Evolutionary conservation across 176 grass and related monocot genomes (phyloP).

Genomic region (Oryza australiensis): DNA sequence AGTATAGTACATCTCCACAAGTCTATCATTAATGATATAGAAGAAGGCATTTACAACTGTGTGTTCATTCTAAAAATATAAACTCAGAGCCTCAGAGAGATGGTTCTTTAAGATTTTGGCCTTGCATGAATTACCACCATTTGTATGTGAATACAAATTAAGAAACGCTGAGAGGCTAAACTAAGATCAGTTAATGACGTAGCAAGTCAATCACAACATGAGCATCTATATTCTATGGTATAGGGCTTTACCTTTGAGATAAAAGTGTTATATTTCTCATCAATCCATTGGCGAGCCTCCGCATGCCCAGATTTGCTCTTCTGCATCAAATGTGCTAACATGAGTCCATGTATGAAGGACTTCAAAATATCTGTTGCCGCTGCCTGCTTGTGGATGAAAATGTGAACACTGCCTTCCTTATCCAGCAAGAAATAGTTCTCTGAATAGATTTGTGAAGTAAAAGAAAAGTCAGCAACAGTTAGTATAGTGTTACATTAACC

Average conservation of each 20-base stretch:
- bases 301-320: conserved; percentile 49
- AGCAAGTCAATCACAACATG: not conserved
- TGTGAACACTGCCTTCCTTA: conserved; percentile 47
- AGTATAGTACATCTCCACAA: not conserved
- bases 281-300: conserved; percentile 68
- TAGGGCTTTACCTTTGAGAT: conserved; percentile 60
- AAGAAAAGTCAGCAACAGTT: conserved; percentile 13
- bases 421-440: conserved; percentile 80
- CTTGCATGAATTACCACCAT: not conserved
- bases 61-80: not conserved
- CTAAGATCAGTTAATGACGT: not conserved
- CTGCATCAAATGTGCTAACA: conserved; percentile 36
- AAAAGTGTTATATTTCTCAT: conserved; percentile 65
- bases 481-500: not conserved
- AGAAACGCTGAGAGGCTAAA: not conserved
- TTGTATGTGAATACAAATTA: not conserved
- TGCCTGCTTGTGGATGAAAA: conserved; percentile 88
- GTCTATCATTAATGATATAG: not conserved
- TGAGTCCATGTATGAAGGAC: conserved; percentile 74
- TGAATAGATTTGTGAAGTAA: conserved; percentile 38
- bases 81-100: not conserved
- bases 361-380: conserved; percentile 67
- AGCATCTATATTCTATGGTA: not conserved
- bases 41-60: not conserved
- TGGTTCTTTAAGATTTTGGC: not conserved